These are phyloP conservation scores for Lophium mytilinum DNA, from an alignment of 495 filamentous ascomycete genomes.

Conservation along the genomic window DNA sequence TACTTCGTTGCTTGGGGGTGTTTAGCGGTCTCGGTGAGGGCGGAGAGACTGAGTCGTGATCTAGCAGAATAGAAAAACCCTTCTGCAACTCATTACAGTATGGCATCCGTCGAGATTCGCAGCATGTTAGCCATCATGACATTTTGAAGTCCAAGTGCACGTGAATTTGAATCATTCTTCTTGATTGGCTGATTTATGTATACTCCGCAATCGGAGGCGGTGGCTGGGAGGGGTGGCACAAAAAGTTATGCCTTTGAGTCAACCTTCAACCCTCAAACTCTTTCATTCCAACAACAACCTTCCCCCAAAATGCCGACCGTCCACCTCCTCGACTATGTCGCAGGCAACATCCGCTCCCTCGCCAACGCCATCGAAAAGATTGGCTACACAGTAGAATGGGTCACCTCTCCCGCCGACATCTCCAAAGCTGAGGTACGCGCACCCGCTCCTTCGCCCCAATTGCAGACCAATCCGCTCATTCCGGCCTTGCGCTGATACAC, in stretches of 20 bases:
- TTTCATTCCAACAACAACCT: neutral
- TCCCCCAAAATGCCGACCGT: conserved; percentile 65
- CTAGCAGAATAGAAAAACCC: too few relatives aligned
- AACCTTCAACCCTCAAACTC: neutral
- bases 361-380: conserved; percentile 95
- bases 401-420: conserved; percentile 75
- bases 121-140: too few relatives aligned
- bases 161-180: too few relatives aligned
- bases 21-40: too few relatives aligned
- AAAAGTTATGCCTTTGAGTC: neutral
- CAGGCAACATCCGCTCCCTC: conserved; percentile 87
- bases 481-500: conserved; percentile 13
- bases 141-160: too few relatives aligned
- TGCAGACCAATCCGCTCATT: conserved; percentile 2
- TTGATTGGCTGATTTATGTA: neutral
- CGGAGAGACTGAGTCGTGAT: too few relatives aligned
- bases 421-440: conserved; percentile 66
- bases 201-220: neutral
- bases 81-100: too few relatives aligned
- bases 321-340: conserved; percentile 79
- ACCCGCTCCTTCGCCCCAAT: neutral
- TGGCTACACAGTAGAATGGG: conserved; percentile 89
- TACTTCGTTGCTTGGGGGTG: too few relatives aligned
- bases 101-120: too few relatives aligned
- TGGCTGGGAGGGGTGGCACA: neutral